Base-by-base conservation (phyloP, 306 rosid species). In the Adenanthera pavonina region DNA sequence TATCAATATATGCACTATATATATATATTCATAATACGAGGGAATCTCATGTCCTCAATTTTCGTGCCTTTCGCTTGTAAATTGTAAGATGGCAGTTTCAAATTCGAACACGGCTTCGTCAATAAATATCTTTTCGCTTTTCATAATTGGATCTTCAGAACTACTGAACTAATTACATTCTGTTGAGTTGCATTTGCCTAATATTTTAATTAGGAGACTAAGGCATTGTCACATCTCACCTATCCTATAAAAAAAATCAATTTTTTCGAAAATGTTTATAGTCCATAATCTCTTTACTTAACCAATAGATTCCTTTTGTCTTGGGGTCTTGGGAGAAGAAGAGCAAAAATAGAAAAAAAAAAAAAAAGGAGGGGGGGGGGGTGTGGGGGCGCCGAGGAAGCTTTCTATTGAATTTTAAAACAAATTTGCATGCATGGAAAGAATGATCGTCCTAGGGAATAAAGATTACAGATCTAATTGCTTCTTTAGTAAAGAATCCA, bases 201-300 rank as follows among this genome's bases (percentile, higher is more conserved):
- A 33, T 51, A 40, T 17, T 79, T 5, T 68, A 47, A n/a, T 78
- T 25, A 40, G 25, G 19, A 35, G 51, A 64, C 74, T 40, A 30
- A 49, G 73, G 15, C 69, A 48, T 33, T 43, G 84, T 84, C 86
- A 72, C 83, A 68, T 87, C 81, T 59, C 79, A 84, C 88, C 90
- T 8, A 79, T 69, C 79, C 8, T 25, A 70, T 41, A 8, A 9
- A 19, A 19, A 9, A 8, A 71, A 6, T 48, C 57, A 38, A 60
- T 34, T 17, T 15, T 35, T 38, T 48, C 14, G 1, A 48, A 69
- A 10, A 70, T 47, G 40, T 17, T 38, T 69, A 44, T 69, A 75
- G 80, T 36, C 68, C 74, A 51, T 30, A 44, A 36, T 53, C n/a
- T 41, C 17, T n/a, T 66, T 25, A 41, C 30, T 25, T 25, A 25